A percentile compares a stretch with the other conserved stretches of the same genome.
phyloP scores from a whole-genome alignment of 306 rosid genomes.

The Rosa chinensis region DNA sequence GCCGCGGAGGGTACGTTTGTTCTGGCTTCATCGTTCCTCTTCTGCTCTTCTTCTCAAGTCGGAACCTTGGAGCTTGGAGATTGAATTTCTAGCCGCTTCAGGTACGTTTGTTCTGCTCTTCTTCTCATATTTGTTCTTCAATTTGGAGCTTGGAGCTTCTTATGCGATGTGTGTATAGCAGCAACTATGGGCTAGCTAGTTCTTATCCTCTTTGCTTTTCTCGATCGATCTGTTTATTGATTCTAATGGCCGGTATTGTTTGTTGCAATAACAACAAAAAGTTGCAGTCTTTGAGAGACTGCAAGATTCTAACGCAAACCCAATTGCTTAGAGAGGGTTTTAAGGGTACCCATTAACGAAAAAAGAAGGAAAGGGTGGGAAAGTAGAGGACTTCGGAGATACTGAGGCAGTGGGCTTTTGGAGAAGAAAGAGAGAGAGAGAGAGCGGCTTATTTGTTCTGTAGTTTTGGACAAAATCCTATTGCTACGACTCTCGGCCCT shows the following conservation, averaged over 20 bases:
- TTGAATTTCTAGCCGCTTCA: too few species aligned
- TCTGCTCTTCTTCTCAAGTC: too few species aligned
- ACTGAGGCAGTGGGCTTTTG: conserved; percentile 16
- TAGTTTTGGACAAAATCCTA: conserved; percentile 19
- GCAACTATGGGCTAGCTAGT: not conserved
- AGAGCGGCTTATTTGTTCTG: conserved; percentile 12
- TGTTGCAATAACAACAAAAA: conserved; percentile 13
- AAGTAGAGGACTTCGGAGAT: conserved; percentile 27
- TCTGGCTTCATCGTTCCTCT: too few species aligned
- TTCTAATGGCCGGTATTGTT: too few species aligned
- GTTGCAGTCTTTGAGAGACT: conserved; percentile 20
- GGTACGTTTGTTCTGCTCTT: too few species aligned
- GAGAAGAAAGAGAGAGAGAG: conserved; percentile 1
- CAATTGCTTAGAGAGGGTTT: conserved; percentile 21
- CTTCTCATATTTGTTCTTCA: too few species aligned
- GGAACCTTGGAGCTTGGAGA: too few species aligned
- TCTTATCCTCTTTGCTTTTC: conserved; percentile 3
- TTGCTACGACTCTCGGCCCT: not conserved
- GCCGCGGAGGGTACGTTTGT: too few species aligned
- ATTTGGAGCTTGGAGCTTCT: too few species aligned
- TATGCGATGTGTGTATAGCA: too few species aligned
- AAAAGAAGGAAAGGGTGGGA: too few species aligned
- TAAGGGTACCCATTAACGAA: conserved; percentile 17
- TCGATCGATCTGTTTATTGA: not conserved
- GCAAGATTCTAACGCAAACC: conserved; percentile 22